Evolutionary conservation across 139 green algal genomes (phyloP).

Genomic region (Coelastrella sp.): DNA sequence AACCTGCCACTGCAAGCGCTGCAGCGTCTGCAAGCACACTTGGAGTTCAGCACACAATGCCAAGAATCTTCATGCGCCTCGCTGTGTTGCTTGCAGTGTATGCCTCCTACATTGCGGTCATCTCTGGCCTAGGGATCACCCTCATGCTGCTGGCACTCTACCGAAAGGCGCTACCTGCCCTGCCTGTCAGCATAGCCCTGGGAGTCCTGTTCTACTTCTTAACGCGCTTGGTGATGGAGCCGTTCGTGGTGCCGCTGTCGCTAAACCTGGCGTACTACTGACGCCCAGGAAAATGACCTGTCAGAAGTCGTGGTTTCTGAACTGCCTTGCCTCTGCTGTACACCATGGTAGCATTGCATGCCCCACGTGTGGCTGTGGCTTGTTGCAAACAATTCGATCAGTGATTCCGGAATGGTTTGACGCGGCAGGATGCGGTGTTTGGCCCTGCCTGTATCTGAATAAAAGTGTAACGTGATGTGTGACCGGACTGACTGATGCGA

Average conservation of each 20-base stretch:
- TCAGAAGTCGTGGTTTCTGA: neutral
- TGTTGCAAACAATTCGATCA: too few species aligned
- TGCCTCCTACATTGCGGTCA: constrained; percentile 82
- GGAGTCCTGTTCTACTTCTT: constrained; percentile 94
- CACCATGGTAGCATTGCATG: neutral
- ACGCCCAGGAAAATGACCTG: neutral
- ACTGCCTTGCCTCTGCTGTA: neutral
- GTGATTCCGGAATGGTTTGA: too few species aligned
- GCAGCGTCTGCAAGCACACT: too few species aligned
- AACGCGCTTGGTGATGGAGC: constrained; percentile 84
- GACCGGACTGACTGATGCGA: too few species aligned
- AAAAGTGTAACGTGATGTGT: too few species aligned
- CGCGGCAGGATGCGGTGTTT: too few species aligned
- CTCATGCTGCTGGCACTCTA: constrained; percentile 89
- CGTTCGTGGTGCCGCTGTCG: constrained; percentile 78
- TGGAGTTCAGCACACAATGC: too few species aligned
- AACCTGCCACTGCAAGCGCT: too few species aligned
- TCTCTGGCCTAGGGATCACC: constrained; percentile 87
- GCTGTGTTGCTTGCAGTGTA: constrained; percentile 63
- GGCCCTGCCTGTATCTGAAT: too few species aligned
- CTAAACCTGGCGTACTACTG: constrained; percentile 61
- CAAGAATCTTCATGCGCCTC: neutral
- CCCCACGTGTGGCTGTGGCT: too few species aligned
- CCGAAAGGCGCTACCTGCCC: constrained; percentile 90
- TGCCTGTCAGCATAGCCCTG: constrained; percentile 96